Evolutionary conservation across 139 green algal species (phyloP).

Genomic region (Auxenochlorella pyrenoidosa): DNA sequence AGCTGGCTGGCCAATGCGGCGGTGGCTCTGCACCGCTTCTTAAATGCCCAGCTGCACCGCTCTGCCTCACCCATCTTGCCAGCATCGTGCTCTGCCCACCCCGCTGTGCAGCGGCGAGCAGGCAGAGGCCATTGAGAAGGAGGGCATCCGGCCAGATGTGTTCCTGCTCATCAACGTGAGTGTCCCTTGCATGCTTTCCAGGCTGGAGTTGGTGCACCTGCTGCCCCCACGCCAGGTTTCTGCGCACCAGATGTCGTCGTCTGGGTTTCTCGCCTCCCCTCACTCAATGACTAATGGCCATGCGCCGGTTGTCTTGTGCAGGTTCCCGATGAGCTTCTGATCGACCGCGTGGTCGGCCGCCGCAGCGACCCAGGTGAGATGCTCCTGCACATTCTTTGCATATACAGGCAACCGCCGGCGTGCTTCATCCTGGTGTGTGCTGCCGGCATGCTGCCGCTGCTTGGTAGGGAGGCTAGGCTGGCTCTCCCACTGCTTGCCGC

Average conservation of each 20-base stretch:
- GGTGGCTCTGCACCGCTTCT: too few relatives aligned
- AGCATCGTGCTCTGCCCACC: too few relatives aligned
- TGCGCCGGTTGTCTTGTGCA: slow-evolving; percentile 33
- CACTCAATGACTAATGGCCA: too few relatives aligned
- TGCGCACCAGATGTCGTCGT: too few relatives aligned
- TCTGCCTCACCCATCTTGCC: too few relatives aligned
- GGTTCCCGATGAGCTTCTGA: slow-evolving; percentile 93
- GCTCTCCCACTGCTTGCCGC: background rate
- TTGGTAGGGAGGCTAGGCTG: background rate
- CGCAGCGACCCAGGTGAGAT: slow-evolving; percentile 83
- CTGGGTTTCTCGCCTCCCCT: too few relatives aligned
- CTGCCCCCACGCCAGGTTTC: background rate
- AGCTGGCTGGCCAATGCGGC: too few relatives aligned
- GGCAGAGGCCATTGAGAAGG: slow-evolving; percentile 92
- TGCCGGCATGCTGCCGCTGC: background rate
- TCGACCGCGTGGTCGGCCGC: slow-evolving; percentile 95
- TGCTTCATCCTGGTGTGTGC: too few relatives aligned
- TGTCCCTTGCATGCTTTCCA: background rate
- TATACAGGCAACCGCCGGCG: too few relatives aligned
- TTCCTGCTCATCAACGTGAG: slow-evolving; percentile 94
- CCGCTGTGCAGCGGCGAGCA: slow-evolving; percentile 69
- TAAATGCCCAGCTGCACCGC: too few relatives aligned
- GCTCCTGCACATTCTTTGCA: background rate
- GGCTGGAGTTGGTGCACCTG: background rate
- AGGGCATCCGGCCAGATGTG: slow-evolving; percentile 92